Percentiles rank a stretch among this genome's conserved stretches.
Conservation (phyloP, 2,329 filamentous ascomycete species). For the Iodosphaeria phyllophila region DNA sequence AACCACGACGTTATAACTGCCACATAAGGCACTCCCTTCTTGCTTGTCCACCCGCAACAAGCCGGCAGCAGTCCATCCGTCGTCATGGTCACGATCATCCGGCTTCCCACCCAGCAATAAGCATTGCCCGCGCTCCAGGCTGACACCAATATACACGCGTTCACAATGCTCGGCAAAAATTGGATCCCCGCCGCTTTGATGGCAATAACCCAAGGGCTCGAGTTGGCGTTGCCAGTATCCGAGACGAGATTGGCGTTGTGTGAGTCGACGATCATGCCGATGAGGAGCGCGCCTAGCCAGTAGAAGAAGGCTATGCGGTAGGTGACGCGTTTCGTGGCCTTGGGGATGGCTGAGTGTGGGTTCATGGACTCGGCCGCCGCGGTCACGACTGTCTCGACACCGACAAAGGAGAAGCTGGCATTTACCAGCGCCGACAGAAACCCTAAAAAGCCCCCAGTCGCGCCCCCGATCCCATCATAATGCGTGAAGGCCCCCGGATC, state of each 20-base stretch:
- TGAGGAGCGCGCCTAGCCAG: slow-evolving; percentile 4
- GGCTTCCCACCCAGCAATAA: slow-evolving; percentile 19
- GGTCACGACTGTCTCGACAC: slow-evolving; percentile 19
- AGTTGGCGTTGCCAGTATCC: slow-evolving; percentile 4
- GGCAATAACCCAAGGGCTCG: slow-evolving; percentile 44
- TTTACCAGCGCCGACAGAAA: slow-evolving; percentile 17
- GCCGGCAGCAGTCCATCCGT: slow-evolving; percentile 11
- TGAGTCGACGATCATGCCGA: slow-evolving; percentile 4
- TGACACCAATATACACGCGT: slow-evolving; percentile 13
- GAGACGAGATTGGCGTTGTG: slow-evolving; percentile 3
- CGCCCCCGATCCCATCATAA: slow-evolving; percentile 17
- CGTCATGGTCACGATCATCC: slow-evolving; percentile 6
- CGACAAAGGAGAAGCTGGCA: slow-evolving; percentile 12
- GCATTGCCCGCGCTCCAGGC: slow-evolving; percentile 21
- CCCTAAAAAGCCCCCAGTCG: slow-evolving; percentile 16
- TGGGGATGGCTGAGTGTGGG: slow-evolving; percentile 18
- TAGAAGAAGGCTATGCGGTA: slow-evolving; percentile 6
- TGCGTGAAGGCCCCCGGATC: slow-evolving; percentile 27
- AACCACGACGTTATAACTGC: slow-evolving; percentile 18
- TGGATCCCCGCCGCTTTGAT: slow-evolving; percentile 40
- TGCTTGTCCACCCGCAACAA: slow-evolving; percentile 17
- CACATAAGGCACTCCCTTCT: slow-evolving; percentile 22
- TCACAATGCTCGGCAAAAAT: slow-evolving; percentile 42
- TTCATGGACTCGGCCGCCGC: slow-evolving; percentile 19
- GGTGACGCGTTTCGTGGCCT: slow-evolving; percentile 8